Evolutionary conservation across 2,329 filamentous ascomycete species (phyloP), one percentile per base, ranked within the genome.

Genomic region (Huntiella moniliformis): DNA sequence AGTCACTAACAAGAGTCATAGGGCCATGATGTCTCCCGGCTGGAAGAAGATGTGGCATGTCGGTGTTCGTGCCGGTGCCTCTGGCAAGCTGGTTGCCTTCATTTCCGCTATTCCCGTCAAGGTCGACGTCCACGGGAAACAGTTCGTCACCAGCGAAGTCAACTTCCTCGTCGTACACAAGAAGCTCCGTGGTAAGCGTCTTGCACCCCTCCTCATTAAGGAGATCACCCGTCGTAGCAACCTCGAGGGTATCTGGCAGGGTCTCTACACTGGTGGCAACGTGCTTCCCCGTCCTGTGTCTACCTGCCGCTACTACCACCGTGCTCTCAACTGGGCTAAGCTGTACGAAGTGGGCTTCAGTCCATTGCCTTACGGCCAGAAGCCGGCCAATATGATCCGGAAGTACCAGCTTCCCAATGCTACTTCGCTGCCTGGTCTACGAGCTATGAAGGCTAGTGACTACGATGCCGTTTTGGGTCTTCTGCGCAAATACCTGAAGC

Each of bases 101-200:
- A 96, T 98, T 58, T 92, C 86, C 36, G 91, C 86, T 54, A 83
- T 96, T 39, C 91, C 91, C 1, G 79, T 91, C 50, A 73, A 79
- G 52, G 68, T 98, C 48, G 78, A 81, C 44, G 78, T 98, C 38
- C 82, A 87, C 52, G 68, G 80, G 50, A 82, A 82, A 50, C 65
- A 73, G 48, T 64, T 98, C 50, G 74, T 77, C 51, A 79, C 82
- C 54, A 86, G 83, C 42, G 91, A 98, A 61, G 91, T 98, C 64
- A 98, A 98, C 67, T 98, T 96, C 64, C 78, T 98, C 53, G 93
- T 87, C 57, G 80, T 98, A 46, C 91, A 98, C 70, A 96, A 96
- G 70, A 96, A 96, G 65, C 76, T 98, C 31, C 83, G 91, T 43
- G 77, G 82, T 48, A 95, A 96, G 67, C 79, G 91, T 45, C 75